Percentiles rank a stretch among this genome's conserved stretches.
Conservation (phyloP, 2,329 filamentous ascomycete species). For the Fusarium sp. region DNA sequence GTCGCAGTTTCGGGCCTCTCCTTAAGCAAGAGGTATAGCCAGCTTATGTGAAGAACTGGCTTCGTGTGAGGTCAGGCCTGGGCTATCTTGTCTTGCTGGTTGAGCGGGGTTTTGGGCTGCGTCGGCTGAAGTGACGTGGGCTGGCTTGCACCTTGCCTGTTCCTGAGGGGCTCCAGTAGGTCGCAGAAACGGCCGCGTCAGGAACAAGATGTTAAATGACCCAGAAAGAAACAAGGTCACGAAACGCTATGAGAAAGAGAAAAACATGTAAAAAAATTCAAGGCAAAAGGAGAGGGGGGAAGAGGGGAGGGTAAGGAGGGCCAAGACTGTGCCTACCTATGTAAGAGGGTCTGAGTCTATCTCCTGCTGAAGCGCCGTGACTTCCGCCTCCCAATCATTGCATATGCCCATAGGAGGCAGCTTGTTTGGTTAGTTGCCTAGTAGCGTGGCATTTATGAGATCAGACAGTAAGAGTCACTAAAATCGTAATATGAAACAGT, state of each 20-base stretch:
- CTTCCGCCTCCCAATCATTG: conserved; percentile 2
- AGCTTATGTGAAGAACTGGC: background rate
- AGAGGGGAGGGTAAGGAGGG: conserved; percentile 8
- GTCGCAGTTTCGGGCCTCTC: conserved; percentile 7
- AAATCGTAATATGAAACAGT: background rate
- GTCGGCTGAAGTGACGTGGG: conserved; percentile 23
- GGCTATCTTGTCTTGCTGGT: conserved; percentile 30
- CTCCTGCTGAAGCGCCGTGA: conserved; percentile 28
- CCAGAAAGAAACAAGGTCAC: conserved; percentile 9
- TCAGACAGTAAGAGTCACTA: background rate
- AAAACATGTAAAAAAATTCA: background rate
- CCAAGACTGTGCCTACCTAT: background rate
- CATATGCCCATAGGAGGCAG: conserved; percentile 21
- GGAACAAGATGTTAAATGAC: conserved; percentile 33
- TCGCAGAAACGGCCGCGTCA: conserved; percentile 48
- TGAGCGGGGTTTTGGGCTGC: conserved; percentile 41
- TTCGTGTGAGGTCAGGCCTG: conserved; percentile 1
- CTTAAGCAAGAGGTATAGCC: conserved; percentile 17
- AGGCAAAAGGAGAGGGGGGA: background rate
- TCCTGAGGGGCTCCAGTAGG: conserved; percentile 39
- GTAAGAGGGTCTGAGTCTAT: conserved; percentile 17
- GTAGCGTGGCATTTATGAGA: conserved; percentile 1
- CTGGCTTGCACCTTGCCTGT: conserved; percentile 28
- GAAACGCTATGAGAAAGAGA: background rate
- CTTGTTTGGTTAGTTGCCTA: background rate